A percentile compares a stretch with the other conserved stretches of the same genome.
Conservation (phyloP, 1,284 basidiomycete genomes). For the Sporisorium sorghi region DNA sequence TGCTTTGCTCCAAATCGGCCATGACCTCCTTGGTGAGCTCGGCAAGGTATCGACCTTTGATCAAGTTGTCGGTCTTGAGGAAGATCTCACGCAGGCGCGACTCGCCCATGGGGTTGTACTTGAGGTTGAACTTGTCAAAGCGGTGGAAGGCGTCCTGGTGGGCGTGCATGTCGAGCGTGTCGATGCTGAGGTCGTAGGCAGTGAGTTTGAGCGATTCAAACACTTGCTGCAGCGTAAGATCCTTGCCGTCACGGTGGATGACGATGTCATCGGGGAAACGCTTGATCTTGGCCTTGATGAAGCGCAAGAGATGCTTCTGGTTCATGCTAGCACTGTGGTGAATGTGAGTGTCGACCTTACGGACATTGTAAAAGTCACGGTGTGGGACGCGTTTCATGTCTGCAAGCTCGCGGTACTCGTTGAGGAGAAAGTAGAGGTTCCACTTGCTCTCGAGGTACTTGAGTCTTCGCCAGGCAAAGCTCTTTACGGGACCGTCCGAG, state of each 20-base stretch:
- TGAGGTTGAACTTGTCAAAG: conserved; percentile 78
- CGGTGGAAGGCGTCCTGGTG: conserved; percentile 97
- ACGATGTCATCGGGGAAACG: conserved; percentile 86
- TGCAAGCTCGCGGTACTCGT: conserved; percentile 92
- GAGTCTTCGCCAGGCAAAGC: conserved; percentile 90
- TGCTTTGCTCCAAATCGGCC: conserved; percentile 94
- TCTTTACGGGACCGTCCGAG: conserved; percentile 93
- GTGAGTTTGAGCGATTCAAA: conserved; percentile 94
- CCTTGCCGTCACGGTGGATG: conserved; percentile 90
- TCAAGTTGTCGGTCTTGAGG: conserved; percentile 91
- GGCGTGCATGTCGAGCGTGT: conserved; percentile 99
- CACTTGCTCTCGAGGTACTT: conserved; percentile 96
- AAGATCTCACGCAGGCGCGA: conserved; percentile 96
- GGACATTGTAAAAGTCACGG: conserved; percentile 97
- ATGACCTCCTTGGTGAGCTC: conserved; percentile 96
- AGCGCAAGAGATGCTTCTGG: conserved; percentile 98
- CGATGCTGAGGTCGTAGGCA: conserved; percentile 97
- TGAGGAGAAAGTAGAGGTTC: conserved; percentile 90
- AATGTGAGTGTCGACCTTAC: conserved; percentile 97
- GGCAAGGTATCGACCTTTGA: conserved; percentile 85
- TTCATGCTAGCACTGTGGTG: conserved; percentile 99
- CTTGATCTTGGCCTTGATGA: conserved; percentile 98
- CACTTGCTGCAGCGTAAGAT: conserved; percentile 90
- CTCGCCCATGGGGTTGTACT: conserved; percentile 93
- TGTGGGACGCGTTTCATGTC: conserved; percentile 86